A percentile compares a stretch with the other conserved stretches of the same genome.
Conservation (phyloP, 495 filamentous ascomycete genomes). For the Acidiella bohemica region DNA sequence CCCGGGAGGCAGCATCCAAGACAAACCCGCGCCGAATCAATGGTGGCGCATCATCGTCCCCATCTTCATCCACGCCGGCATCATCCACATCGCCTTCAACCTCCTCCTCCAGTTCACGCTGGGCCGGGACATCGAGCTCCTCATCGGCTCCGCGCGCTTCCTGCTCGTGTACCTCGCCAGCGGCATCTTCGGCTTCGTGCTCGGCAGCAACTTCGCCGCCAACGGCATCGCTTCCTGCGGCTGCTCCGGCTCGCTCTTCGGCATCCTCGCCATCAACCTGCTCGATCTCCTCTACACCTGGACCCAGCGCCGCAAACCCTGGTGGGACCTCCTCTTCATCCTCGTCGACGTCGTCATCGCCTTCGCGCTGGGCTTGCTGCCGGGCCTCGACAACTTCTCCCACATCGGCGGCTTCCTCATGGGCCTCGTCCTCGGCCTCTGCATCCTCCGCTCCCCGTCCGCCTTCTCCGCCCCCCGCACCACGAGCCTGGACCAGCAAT, state of each 20-base stretch:
- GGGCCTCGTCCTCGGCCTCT: slow-evolving; percentile 76
- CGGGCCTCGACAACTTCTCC: slow-evolving; percentile 90
- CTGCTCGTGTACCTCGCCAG: slow-evolving; percentile 74
- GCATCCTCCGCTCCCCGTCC: slow-evolving; percentile 75
- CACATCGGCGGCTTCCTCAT: slow-evolving; percentile 95
- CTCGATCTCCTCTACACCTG: slow-evolving; percentile 90
- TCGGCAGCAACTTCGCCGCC: slow-evolving; percentile 86
- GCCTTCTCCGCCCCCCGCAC: slow-evolving; percentile 48
- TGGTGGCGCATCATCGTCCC: slow-evolving; percentile 95
- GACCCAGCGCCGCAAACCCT: slow-evolving; percentile 57
- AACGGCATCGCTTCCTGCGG: slow-evolving; percentile 69
- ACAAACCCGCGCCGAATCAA: slow-evolving; percentile 59
- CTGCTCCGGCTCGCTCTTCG: slow-evolving; percentile 80
- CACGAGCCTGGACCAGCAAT: slow-evolving; percentile 33
- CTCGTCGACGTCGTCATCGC: slow-evolving; percentile 72
- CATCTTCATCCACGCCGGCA: slow-evolving; percentile 86
- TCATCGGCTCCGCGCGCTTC: slow-evolving; percentile 76
- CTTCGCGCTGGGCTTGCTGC: slow-evolving; percentile 83
- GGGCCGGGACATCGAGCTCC: slow-evolving; percentile 77
- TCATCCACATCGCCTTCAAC: slow-evolving; percentile 93
- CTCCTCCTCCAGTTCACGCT: slow-evolving; percentile 77
- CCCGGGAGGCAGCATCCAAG: slow-evolving; percentile 29
- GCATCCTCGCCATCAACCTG: slow-evolving; percentile 72
- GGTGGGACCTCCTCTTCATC: slow-evolving; percentile 73
- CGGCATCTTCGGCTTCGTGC: slow-evolving; percentile 91